These are phyloP conservation scores for Lodderomyces beijingensis DNA, from an alignment of 1,139 yeast genomes.

Conservation along the genomic window DNA sequence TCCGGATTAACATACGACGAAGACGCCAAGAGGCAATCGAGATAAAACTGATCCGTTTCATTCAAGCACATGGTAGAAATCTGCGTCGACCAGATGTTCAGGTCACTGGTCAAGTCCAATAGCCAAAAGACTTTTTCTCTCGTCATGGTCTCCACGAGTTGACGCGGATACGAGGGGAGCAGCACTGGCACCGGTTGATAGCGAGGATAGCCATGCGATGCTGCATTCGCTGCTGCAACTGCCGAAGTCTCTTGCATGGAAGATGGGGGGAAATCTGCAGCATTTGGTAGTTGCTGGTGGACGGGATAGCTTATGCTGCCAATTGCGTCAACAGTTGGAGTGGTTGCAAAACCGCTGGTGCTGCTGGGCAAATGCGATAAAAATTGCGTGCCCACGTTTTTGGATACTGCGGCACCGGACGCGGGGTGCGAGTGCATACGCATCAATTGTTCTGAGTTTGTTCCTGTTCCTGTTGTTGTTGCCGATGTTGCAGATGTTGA, in stretches of 20 bases:
- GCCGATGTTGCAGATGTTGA: constrained; percentile 1
- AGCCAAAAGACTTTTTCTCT: constrained; percentile 36
- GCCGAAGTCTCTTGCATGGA: no score
- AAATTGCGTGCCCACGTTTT: constrained; percentile 1
- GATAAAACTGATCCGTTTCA: constrained; percentile 18
- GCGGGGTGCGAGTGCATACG: no score
- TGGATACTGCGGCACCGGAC: no score
- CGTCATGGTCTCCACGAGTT: constrained; percentile 24
- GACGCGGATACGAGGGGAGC: constrained; percentile 3
- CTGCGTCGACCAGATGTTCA: constrained; percentile 36
- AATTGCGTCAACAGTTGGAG: neutral
- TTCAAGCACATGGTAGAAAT: constrained; percentile 30
- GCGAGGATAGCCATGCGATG: no score
- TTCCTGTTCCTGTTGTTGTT: constrained; percentile 3
- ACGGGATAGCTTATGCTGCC: neutral
- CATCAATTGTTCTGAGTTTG: constrained; percentile 4
- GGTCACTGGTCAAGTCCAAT: constrained; percentile 37
- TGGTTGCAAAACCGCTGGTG: neutral
- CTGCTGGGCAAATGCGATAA: constrained; percentile 1
- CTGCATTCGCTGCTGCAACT: no score
- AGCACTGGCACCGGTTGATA: no score
- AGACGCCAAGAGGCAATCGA: constrained; percentile 31
- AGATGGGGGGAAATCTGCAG: neutral
- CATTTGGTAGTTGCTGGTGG: constrained; percentile 1
- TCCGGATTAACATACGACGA: constrained; percentile 17